Evolutionary conservation across 176 grass and related monocot genomes (phyloP).

Genomic region (Calamus simplicifolius): DNA sequence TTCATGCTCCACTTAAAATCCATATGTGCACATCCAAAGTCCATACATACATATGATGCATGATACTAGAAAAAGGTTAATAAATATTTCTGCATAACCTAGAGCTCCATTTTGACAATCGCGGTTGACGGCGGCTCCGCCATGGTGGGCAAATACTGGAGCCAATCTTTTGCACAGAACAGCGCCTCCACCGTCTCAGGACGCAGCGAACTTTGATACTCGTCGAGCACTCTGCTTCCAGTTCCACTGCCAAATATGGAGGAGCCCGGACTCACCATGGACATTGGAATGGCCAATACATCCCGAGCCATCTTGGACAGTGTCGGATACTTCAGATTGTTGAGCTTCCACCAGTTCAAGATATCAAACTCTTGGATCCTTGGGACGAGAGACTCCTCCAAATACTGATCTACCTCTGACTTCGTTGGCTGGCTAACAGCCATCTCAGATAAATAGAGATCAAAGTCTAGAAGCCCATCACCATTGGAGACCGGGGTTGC

Average conservation of each 20-base stretch:
- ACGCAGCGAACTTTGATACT: constrained; percentile 64
- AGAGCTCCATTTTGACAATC: constrained; percentile 37
- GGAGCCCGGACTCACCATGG: constrained; percentile 41
- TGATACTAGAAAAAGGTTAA: too few relatives aligned
- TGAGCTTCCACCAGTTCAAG: constrained; percentile 81
- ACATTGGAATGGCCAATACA: constrained; percentile 73
- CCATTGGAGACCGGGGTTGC: constrained; percentile 16
- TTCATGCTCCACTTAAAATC: too few relatives aligned
- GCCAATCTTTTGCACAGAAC: constrained; percentile 70
- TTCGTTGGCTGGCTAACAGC: constrained; percentile 44
- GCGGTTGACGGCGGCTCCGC: constrained; percentile 17
- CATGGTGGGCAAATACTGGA: constrained; percentile 35
- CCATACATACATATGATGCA: too few relatives aligned
- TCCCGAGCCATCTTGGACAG: constrained; percentile 74
- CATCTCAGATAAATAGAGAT: constrained; percentile 75
- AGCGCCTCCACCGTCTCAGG: constrained; percentile 70
- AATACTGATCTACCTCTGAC: constrained; percentile 71
- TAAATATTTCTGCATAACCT: constrained; percentile 2
- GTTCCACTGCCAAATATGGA: constrained; percentile 57
- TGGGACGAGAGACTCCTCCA: constrained; percentile 64
- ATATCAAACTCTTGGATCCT: constrained; percentile 71
- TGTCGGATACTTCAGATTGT: constrained; percentile 61
- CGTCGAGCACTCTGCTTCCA: constrained; percentile 63
- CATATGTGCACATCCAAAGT: too few relatives aligned
- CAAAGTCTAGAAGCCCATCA: constrained; percentile 67